Evolutionary conservation across 148 eudicot genomes (phyloP).

Genomic region (Cornus suecica): DNA sequence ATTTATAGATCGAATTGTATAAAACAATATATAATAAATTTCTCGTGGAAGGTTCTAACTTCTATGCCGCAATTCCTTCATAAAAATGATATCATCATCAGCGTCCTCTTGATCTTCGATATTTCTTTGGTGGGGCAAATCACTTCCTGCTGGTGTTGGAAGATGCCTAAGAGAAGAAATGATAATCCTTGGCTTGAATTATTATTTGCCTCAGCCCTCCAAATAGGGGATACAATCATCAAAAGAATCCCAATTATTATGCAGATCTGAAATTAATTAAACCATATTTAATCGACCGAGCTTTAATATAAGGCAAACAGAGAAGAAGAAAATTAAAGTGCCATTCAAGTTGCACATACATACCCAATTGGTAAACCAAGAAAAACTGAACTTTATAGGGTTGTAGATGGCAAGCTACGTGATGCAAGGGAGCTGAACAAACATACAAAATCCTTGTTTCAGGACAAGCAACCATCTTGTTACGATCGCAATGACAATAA

Average conservation of each 20-base stretch:
- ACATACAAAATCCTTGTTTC: not conserved
- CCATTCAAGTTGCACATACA: conserved; percentile 6
- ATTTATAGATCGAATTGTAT: not conserved
- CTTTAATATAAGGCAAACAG: not conserved
- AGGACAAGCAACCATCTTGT: not conserved
- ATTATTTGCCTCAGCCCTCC: conserved; percentile 40
- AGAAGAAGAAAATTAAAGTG: not conserved
- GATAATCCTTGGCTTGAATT: conserved; percentile 16
- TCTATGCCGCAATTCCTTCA: not conserved
- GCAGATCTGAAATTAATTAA: conserved; percentile 26
- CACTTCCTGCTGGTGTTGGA: not conserved
- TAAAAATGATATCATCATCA: not conserved
- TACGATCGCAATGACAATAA: not conserved
- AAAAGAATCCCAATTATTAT: conserved; percentile 33
- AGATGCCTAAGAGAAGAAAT: conserved; percentile 29
- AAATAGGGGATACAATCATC: conserved; percentile 35
- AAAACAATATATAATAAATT: not conserved
- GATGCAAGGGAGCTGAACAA: conserved; percentile 24
- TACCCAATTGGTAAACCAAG: conserved; percentile 35
- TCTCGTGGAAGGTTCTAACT: too few species aligned
- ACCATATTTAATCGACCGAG: not conserved
- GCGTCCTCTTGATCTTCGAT: not conserved
- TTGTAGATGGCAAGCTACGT: conserved; percentile 25
- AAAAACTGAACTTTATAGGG: conserved; percentile 20
- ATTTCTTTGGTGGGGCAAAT: not conserved